phyloP scores from a whole-genome alignment of 1,139 yeast genomes.

The Suhomyces ambrosiae region DNA sequence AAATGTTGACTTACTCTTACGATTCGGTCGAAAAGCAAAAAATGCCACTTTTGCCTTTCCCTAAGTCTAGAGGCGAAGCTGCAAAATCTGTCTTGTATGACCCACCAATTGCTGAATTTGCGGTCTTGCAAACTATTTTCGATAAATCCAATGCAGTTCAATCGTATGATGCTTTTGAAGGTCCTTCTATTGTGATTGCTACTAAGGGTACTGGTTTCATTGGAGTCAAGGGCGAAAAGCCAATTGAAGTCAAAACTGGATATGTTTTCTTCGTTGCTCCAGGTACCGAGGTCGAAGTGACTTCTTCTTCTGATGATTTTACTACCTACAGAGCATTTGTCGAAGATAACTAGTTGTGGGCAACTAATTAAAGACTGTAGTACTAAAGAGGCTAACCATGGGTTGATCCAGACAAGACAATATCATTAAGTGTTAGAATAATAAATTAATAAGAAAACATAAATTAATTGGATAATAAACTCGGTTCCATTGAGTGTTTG shows the following conservation, averaged over 20 bases:
- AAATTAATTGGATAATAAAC: too few species aligned
- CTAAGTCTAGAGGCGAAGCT: slow-evolving; percentile 69
- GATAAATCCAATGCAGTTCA: slow-evolving; percentile 47
- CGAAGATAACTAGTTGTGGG: slow-evolving; percentile 54
- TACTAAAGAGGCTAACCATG: too few species aligned
- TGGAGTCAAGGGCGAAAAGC: slow-evolving; percentile 47
- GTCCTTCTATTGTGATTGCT: slow-evolving; percentile 86
- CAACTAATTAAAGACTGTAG: too few species aligned
- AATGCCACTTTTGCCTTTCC: slow-evolving; percentile 69
- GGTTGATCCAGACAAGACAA: too few species aligned
- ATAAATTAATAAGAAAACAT: too few species aligned
- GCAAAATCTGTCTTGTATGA: slow-evolving; percentile 66
- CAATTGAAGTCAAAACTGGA: slow-evolving; percentile 58
- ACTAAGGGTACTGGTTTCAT: slow-evolving; percentile 77
- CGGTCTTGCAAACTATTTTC: slow-evolving; percentile 76
- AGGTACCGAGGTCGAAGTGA: slow-evolving; percentile 60
- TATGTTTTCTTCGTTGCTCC: slow-evolving; percentile 87
- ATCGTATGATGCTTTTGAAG: slow-evolving; percentile 63
- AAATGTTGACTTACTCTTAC: slow-evolving; percentile 86
- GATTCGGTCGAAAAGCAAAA: slow-evolving; percentile 92
- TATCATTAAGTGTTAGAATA: too few species aligned
- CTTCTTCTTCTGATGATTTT: slow-evolving; percentile 55
- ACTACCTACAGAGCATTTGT: slow-evolving; percentile 87
- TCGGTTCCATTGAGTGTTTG: too few species aligned
- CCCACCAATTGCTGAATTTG: slow-evolving; percentile 96